A percentile compares a stretch with the other conserved stretches of the same genome.
These are phyloP conservation scores for Tetracladium marchalianum DNA, from an alignment of 495 filamentous ascomycete species.

Conservation along the genomic window DNA sequence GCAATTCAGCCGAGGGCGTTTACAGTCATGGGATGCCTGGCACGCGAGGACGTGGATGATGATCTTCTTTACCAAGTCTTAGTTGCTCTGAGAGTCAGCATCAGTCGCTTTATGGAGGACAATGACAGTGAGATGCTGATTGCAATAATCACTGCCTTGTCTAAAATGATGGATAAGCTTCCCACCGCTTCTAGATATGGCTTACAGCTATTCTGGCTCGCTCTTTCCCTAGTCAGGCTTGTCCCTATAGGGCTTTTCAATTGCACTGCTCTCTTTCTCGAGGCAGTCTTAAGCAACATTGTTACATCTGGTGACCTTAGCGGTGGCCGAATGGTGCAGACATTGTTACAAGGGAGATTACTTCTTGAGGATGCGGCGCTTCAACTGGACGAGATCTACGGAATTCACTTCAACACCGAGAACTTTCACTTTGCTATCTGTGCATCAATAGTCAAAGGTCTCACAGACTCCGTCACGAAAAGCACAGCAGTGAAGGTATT, in stretches of 20 bases:
- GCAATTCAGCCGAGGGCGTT: slow-evolving; percentile 59
- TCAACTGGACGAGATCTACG: slow-evolving; percentile 50
- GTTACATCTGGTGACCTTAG: slow-evolving; percentile 43
- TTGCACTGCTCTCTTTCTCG: slow-evolving; percentile 51
- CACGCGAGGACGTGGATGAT: slow-evolving; percentile 57
- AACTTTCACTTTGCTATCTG: slow-evolving; percentile 55
- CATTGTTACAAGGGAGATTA: slow-evolving; percentile 43
- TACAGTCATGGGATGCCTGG: slow-evolving; percentile 59
- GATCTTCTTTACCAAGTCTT: slow-evolving; percentile 60
- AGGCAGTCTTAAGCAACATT: slow-evolving; percentile 50
- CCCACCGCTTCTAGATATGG: slow-evolving; percentile 53
- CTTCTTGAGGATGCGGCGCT: slow-evolving; percentile 47
- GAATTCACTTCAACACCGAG: slow-evolving; percentile 49
- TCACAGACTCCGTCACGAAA: slow-evolving; percentile 49
- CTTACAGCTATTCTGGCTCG: slow-evolving; percentile 59
- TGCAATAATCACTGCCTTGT: slow-evolving; percentile 51
- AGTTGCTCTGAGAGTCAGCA: slow-evolving; percentile 49
- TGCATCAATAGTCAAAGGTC: slow-evolving; percentile 48
- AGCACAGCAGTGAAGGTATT: slow-evolving; percentile 43
- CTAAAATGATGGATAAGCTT: slow-evolving; percentile 61
- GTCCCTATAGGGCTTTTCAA: slow-evolving; percentile 51
- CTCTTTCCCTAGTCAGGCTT: slow-evolving; percentile 51
- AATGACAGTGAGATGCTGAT: slow-evolving; percentile 54
- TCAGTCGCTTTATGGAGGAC: slow-evolving; percentile 47
- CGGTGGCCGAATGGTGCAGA: slow-evolving; percentile 44